phyloP scores from a whole-genome alignment of 305 asterid species.

The Caryopteris hybrid region DNA sequence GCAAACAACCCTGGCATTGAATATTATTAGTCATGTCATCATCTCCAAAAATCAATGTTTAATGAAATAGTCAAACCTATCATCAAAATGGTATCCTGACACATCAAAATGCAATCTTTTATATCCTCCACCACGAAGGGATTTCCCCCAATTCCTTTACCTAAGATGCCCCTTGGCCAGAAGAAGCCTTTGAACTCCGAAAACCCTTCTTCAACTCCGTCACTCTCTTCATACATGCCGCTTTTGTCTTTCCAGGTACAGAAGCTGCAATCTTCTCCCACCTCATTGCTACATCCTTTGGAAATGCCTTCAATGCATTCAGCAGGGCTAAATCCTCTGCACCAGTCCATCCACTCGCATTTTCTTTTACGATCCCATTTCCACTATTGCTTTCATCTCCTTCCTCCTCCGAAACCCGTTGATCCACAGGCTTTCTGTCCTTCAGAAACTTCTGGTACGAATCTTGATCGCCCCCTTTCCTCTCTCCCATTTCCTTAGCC shows the following conservation, averaged over 20 bases:
- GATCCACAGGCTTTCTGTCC: slow-evolving; percentile 61
- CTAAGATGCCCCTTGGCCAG: slow-evolving; percentile 37
- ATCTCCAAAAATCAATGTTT: slow-evolving; percentile 1
- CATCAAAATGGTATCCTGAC: slow-evolving; percentile 1
- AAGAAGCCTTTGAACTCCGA: slow-evolving; percentile 62
- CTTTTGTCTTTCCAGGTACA: slow-evolving; percentile 72
- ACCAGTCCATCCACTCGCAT: slow-evolving; percentile 57
- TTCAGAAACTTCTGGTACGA: slow-evolving; percentile 64
- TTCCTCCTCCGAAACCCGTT: slow-evolving; percentile 30
- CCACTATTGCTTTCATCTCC: slow-evolving; percentile 12
- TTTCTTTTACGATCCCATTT: slow-evolving; percentile 13
- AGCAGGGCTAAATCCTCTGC: slow-evolving; percentile 89
- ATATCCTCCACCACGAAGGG: neutral
- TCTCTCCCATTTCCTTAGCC: slow-evolving; percentile 61
- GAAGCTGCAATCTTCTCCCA: slow-evolving; percentile 96
- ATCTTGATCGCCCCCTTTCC: slow-evolving; percentile 60
- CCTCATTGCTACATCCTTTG: slow-evolving; percentile 77
- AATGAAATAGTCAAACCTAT: neutral
- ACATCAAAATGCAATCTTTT: neutral
- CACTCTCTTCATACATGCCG: slow-evolving; percentile 72
- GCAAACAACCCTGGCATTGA: neutral
- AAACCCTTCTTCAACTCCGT: slow-evolving; percentile 77
- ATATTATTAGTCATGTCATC: slow-evolving; percentile 10
- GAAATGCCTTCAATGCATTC: slow-evolving; percentile 77
- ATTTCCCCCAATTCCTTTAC: neutral